phyloP scores from a whole-genome alignment of 2,329 filamentous ascomycete genomes.

The Periconia sp. region DNA sequence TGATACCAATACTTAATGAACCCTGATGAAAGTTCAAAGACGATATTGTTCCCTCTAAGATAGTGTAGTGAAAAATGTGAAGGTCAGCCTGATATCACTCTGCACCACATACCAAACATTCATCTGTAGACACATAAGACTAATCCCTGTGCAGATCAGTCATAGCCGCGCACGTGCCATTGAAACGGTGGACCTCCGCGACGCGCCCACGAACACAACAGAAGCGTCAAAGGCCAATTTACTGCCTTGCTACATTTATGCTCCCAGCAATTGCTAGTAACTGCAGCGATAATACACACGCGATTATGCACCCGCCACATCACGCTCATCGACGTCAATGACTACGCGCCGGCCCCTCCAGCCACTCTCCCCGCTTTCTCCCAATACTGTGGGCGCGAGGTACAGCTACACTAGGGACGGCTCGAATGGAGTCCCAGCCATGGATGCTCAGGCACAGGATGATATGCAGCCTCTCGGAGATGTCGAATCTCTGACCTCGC shows the following conservation, averaged over 20 bases:
- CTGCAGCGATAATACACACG: conserved; percentile 1
- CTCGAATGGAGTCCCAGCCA: conserved; percentile 26
- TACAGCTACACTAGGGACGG: conserved; percentile 25
- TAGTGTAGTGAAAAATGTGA: no score
- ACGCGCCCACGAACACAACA: conserved; percentile 12
- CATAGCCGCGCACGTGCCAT: conserved; percentile 6
- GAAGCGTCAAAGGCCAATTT: not conserved
- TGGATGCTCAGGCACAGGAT: conserved; percentile 29
- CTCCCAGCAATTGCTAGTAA: no score
- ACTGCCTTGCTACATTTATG: no score
- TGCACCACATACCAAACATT: no score
- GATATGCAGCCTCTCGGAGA: conserved; percentile 28
- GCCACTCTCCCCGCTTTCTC: conserved; percentile 37
- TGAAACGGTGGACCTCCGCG: conserved; percentile 7
- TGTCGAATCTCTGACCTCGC: conserved; percentile 41
- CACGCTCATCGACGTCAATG: conserved; percentile 29
- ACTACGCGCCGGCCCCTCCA: conserved; percentile 42
- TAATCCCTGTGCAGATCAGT: conserved; percentile 6
- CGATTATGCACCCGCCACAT: conserved; percentile 22
- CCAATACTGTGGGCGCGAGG: conserved; percentile 30
- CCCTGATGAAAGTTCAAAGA: no score
- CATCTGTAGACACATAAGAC: not conserved
- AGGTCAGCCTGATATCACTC: no score
- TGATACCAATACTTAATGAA: no score
- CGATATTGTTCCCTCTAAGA: not conserved